phyloP scores from a whole-genome alignment of 2,329 filamentous ascomycete species.

The Diaporthe citrichinensis region DNA sequence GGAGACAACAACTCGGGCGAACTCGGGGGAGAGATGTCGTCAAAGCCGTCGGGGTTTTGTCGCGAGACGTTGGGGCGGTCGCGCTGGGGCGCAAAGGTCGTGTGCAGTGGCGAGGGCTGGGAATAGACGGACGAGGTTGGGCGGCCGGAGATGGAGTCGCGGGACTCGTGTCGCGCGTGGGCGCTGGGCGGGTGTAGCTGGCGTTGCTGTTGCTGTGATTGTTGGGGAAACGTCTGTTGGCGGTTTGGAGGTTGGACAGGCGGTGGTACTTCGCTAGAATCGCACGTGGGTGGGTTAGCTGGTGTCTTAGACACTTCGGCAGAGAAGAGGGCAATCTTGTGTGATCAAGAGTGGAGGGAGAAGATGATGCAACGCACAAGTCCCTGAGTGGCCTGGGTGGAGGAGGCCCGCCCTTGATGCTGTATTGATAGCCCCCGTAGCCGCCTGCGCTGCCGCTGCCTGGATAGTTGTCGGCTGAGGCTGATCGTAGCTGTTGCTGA shows the following conservation, averaged over 20 bases:
- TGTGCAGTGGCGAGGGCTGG: conserved; percentile 61
- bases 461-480: conserved; percentile 14
- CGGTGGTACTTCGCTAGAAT: conserved; percentile 24
- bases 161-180: conserved; percentile 1
- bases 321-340: background rate
- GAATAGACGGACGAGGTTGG: conserved; percentile 75
- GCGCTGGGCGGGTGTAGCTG: conserved; percentile 13
- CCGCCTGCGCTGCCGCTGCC: conserved; percentile 3
- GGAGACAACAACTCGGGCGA: conserved; percentile 63
- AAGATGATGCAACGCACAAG: conserved; percentile 30
- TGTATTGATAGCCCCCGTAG: conserved; percentile 29
- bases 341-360: background rate
- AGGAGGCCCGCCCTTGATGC: conserved; percentile 32
- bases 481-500: conserved; percentile 18
- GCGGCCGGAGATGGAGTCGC: conserved; percentile 48
- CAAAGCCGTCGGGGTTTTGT: conserved; percentile 37
- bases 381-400: conserved; percentile 35
- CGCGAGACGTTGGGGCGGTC: conserved; percentile 41
- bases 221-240: conserved; percentile 29
- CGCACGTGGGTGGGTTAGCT: conserved; percentile 22
- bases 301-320: background rate
- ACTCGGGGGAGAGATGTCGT: conserved; percentile 69
- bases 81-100: conserved; percentile 48
- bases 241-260: conserved; percentile 31
- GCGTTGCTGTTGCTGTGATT: conserved; percentile 15